Percentiles rank a stretch among this genome's conserved stretches.
Conservation (phyloP, 768 basidiomycete species). For the Clavulina sp. region DNA sequence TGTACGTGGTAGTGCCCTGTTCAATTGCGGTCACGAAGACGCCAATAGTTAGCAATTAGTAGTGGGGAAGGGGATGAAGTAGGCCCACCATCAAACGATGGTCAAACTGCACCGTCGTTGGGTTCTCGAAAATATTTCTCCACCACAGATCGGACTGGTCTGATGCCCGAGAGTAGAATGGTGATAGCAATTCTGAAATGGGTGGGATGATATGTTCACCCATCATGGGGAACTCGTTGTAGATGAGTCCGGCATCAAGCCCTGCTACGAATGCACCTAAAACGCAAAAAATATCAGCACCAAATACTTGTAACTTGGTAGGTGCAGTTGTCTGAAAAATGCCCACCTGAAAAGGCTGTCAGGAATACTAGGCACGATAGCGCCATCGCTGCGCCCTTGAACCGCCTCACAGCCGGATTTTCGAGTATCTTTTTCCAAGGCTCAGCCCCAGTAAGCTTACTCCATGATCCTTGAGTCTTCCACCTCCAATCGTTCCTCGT, state of each 20-base stretch:
- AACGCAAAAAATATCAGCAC: not conserved
- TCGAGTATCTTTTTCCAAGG: conserved; percentile 31
- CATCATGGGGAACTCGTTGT: conserved; percentile 98
- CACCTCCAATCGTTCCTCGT: conserved; percentile 67
- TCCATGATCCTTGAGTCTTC: conserved; percentile 39
- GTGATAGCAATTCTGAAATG: conserved; percentile 59
- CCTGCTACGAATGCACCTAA: conserved; percentile 96
- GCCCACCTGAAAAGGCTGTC: conserved; percentile 78
- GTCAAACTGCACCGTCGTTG: conserved; percentile 93
- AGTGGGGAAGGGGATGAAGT: not conserved
- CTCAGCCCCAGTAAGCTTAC: conserved; percentile 27
- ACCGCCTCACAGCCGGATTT: conserved; percentile 38
- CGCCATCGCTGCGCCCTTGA: conserved; percentile 39
- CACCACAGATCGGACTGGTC: conserved; percentile 77
- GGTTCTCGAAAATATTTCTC: conserved; percentile 94
- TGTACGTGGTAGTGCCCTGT: conserved; percentile 75
- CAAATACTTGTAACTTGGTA: not conserved
- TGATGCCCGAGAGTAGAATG: conserved; percentile 47
- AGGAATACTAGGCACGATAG: conserved; percentile 69
- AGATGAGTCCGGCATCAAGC: conserved; percentile 87
- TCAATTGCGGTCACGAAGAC: not conserved
- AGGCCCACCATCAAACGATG: conserved; percentile 76
- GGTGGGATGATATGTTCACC: conserved; percentile 76
- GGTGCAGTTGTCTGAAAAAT: conserved; percentile 1
- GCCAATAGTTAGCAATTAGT: not conserved